Conservation (phyloP, 2,329 filamentous ascomycete genomes). For the Metarhizium brunneum region DNA sequence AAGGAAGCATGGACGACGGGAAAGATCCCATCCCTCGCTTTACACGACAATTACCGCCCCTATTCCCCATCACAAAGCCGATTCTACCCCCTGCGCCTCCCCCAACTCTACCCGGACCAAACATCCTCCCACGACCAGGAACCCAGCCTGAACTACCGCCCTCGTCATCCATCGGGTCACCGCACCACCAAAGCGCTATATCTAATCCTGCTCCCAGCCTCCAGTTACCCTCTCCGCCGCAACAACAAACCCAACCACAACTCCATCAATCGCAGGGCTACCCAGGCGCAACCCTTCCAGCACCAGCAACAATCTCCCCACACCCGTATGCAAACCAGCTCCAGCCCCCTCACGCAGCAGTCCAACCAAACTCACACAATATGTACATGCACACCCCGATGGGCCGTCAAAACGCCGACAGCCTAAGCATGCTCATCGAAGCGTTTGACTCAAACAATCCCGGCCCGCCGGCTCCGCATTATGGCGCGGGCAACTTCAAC, state of each 20-base stretch:
- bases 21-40: slow-evolving; percentile 22
- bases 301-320: slow-evolving; percentile 14
- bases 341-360: not conserved
- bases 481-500: slow-evolving; percentile 2
- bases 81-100: slow-evolving; percentile 3
- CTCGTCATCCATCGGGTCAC: slow-evolving; percentile 8
- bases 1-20: slow-evolving; percentile 43
- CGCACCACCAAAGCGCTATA: slow-evolving; percentile 3
- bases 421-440: slow-evolving; percentile 32
- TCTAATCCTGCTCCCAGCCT: not conserved
- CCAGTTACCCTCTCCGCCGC: slow-evolving; percentile 4
- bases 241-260: slow-evolving; percentile 6
- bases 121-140: slow-evolving; percentile 12
- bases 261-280: slow-evolving; percentile 1
- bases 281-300: slow-evolving; percentile 9
- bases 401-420: slow-evolving; percentile 18
- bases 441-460: not conserved
- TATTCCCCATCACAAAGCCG: slow-evolving; percentile 2
- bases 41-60: slow-evolving; percentile 10
- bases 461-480: not conserved
- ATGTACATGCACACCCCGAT: slow-evolving; percentile 7
- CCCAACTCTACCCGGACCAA: slow-evolving; percentile 9
- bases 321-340: slow-evolving; percentile 13
- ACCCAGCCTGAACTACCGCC: slow-evolving; percentile 13
- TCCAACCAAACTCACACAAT: slow-evolving; percentile 4